Evolutionary conservation across 1,284 basidiomycete genomes (phyloP).

Genomic region (Melanopsichium pennsylvanicum): DNA sequence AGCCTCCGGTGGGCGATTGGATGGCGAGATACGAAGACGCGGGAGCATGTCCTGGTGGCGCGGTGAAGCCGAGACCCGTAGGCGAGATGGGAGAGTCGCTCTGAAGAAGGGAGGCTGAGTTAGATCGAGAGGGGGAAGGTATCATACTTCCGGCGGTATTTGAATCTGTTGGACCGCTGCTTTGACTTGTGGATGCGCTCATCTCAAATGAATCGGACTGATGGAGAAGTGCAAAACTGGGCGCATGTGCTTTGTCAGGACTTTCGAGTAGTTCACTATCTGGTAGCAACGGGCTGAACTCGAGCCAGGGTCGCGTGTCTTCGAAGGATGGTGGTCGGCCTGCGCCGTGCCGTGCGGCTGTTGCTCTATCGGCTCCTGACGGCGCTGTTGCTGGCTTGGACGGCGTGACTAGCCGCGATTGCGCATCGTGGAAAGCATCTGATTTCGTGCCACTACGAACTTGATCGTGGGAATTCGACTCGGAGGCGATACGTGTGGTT

Average conservation of each 20-base stretch:
- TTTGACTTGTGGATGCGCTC: slow-evolving; percentile 21
- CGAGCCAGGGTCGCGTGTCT: slow-evolving; percentile 42
- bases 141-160: slow-evolving; percentile 2
- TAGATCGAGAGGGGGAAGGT: slow-evolving; percentile 28
- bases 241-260: slow-evolving; percentile 2
- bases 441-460: background rate
- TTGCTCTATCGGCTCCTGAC: background rate
- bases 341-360: background rate
- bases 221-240: slow-evolving; percentile 10
- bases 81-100: slow-evolving; percentile 34
- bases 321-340: slow-evolving; percentile 15
- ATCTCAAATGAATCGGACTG: slow-evolving; percentile 14
- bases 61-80: slow-evolving; percentile 24
- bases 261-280: slow-evolving; percentile 27
- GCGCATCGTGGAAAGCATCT: slow-evolving; percentile 9
- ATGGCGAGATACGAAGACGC: slow-evolving; percentile 30
- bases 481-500: slow-evolving; percentile 1
- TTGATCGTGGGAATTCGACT: background rate
- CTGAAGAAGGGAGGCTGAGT: slow-evolving; percentile 9
- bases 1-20: slow-evolving; percentile 13
- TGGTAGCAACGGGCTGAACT: slow-evolving; percentile 38
- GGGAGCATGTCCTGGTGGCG: slow-evolving; percentile 12
- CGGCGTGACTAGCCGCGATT: slow-evolving; percentile 14
- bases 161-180: slow-evolving; percentile 17
- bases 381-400: slow-evolving; percentile 1